Evolutionary conservation across 1,284 basidiomycete genomes (phyloP), one percentile per base, ranked within the genome.

Genomic region (Fistulinella staudtii): DNA sequence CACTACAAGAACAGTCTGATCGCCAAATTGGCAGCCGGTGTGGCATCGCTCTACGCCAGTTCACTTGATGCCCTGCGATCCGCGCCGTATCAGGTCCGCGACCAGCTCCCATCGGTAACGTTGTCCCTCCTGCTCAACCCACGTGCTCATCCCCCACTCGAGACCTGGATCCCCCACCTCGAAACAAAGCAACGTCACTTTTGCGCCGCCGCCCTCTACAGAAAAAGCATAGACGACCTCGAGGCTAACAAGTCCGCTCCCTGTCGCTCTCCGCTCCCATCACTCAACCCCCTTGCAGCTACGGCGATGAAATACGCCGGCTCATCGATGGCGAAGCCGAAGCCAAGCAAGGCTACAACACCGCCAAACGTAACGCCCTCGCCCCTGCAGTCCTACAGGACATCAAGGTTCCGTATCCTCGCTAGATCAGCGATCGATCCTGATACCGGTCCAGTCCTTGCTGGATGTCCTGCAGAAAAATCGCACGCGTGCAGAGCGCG

Each of bases 211-310:
- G 82, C 95, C 3, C 89, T 93, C 58, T 95, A 85, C 60, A 77
- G 95, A 28, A 88, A 94, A 65, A 89, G 89, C 57, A 75, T 91
- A 47, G 93, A 95, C 44, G 94, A 98, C 59, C 76, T 91, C n/a
- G 92, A 90, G 52, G 78, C 81, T 35, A 85, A 83, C 65, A 79
- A 81, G 86, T 83, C 44, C 33, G 68, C 55, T 15, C 17, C 34
- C 29, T 56, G 29, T 49, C 25, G 5, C 21, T 36, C 10, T 4
- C 17, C 44, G 11, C 27, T 18, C 43, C 43, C 41, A 50, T 39
- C 1, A 35, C 33, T 41, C 15, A 38, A 51, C 44, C 25, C 22
- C 22, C 39, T 43, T 42, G 20, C 48, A 91, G 89, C 54, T 96
- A 95, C 59, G 93, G 93, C 1, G 68, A 82, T 25, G 90, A 96